phyloP scores from a whole-genome alignment of 805 yeast genomes.

The Starmerella apis region DNA sequence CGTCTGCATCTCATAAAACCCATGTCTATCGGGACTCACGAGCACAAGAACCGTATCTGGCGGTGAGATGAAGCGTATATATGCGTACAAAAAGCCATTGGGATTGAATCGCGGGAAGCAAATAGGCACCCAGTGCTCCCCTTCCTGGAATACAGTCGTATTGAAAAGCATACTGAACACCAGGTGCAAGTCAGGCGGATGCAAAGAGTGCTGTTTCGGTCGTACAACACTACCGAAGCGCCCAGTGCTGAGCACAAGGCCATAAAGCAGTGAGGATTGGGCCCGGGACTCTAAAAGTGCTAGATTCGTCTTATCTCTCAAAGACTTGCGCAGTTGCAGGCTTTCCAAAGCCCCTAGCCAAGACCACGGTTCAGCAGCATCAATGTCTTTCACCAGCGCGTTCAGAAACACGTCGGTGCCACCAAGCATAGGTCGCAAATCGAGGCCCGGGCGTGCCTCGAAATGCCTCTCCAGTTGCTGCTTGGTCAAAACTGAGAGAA shows the following conservation, averaged over 20 bases:
- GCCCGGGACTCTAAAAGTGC: slow-evolving; percentile 42
- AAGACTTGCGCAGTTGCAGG: slow-evolving; percentile 46
- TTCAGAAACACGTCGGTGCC: slow-evolving; percentile 67
- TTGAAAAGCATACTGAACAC: slow-evolving; percentile 60
- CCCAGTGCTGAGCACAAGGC: slow-evolving; percentile 57
- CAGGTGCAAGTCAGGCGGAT: slow-evolving; percentile 70
- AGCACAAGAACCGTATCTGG: slow-evolving; percentile 37
- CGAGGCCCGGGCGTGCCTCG: slow-evolving; percentile 64
- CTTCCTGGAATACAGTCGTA: slow-evolving; percentile 41
- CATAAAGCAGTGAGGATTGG: slow-evolving; percentile 56
- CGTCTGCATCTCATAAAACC: slow-evolving; percentile 65
- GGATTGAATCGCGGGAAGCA: slow-evolving; percentile 86
- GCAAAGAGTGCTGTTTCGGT: slow-evolving; percentile 66
- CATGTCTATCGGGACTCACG: slow-evolving; percentile 60
- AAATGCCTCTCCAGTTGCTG: slow-evolving; percentile 64
- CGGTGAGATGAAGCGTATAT: slow-evolving; percentile 49
- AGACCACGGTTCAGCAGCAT: slow-evolving; percentile 47
- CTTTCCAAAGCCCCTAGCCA: slow-evolving; percentile 58
- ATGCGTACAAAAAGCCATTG: slow-evolving; percentile 76
- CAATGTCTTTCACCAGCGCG: slow-evolving; percentile 46
- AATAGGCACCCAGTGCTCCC: slow-evolving; percentile 84
- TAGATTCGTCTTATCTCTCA: slow-evolving; percentile 48
- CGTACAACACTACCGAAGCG: slow-evolving; percentile 58
- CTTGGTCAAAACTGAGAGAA: slow-evolving; percentile 74
- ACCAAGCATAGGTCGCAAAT: slow-evolving; percentile 63